Evolutionary conservation across 2,329 filamentous ascomycete genomes (phyloP).

Genomic region (Epicoccum sorghinum): DNA sequence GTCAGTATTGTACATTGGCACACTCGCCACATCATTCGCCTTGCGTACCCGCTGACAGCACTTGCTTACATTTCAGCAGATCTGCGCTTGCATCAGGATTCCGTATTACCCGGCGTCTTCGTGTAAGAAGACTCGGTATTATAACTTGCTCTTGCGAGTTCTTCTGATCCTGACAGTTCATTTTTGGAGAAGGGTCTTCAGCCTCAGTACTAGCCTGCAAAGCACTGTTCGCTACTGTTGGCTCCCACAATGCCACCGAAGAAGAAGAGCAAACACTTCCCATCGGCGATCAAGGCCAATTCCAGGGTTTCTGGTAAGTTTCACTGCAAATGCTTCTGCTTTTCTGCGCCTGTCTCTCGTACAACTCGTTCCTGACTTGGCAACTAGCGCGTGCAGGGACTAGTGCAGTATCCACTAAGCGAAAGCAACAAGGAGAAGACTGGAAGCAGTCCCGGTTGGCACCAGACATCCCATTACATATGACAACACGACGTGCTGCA

Average conservation of each 20-base stretch:
- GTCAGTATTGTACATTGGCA: not conserved
- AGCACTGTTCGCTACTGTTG: not conserved
- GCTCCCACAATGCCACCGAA: conserved; percentile 41
- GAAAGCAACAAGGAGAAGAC: conserved; percentile 30
- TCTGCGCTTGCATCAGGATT: not conserved
- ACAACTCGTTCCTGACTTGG: conserved; percentile 46
- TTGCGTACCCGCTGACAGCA: conserved; percentile 1
- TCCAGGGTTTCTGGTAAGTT: conserved; percentile 30
- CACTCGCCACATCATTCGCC: not conserved
- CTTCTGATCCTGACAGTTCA: not conserved
- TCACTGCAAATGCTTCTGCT: conserved; percentile 8
- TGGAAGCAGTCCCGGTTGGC: conserved; percentile 47
- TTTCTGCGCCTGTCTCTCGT: conserved; percentile 25
- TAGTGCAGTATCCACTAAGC: conserved; percentile 27
- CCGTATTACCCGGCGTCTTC: not conserved
- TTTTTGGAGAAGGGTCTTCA: not conserved
- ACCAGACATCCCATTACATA: conserved; percentile 56
- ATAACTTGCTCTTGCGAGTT: not conserved
- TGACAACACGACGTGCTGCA: conserved; percentile 55
- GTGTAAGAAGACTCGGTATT: not conserved
- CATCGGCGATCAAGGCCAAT: conserved; percentile 9
- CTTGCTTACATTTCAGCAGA: conserved; percentile 11
- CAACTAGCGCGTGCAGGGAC: conserved; percentile 22
- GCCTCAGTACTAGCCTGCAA: not conserved
- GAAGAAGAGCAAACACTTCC: conserved; percentile 33